phyloP scores from a whole-genome alignment of 2,329 filamentous ascomycete genomes.

The Ophiocordyceps sinensis region DNA sequence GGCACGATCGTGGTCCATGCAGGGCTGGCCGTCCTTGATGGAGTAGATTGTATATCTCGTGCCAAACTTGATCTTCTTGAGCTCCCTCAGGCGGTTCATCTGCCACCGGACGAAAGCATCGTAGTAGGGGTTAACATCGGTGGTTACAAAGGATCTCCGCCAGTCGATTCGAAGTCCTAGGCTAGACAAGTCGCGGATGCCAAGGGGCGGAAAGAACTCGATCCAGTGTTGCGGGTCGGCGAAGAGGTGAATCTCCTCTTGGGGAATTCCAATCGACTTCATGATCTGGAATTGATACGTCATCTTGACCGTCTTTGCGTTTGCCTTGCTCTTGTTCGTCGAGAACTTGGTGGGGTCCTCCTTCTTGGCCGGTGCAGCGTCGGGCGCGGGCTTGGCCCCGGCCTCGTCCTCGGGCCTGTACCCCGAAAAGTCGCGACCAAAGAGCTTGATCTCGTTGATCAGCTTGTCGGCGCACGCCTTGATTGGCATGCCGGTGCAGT shows the following conservation, averaged over 20 bases:
- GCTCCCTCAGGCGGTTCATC: constrained; percentile 80
- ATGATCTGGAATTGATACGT: constrained; percentile 97
- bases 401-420: constrained; percentile 48
- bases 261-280: constrained; percentile 75
- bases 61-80: constrained; percentile 87
- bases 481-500: constrained; percentile 91
- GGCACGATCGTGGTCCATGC: constrained; percentile 32
- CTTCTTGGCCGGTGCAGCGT: constrained; percentile 48
- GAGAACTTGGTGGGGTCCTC: constrained; percentile 84
- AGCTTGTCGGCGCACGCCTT: constrained; percentile 96
- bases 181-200: constrained; percentile 60
- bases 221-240: constrained; percentile 89
- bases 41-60: constrained; percentile 84
- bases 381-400: constrained; percentile 32
- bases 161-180: constrained; percentile 85
- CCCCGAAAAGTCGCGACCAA: constrained; percentile 71
- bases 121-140: constrained; percentile 92
- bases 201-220: constrained; percentile 56
- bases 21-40: constrained; percentile 30
- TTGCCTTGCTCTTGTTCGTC: constrained; percentile 84
- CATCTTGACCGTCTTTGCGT: constrained; percentile 76
- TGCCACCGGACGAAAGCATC: constrained; percentile 95
- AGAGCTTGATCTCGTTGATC: constrained; percentile 73
- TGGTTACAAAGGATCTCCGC: constrained; percentile 85
- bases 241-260: constrained; percentile 84